Evolutionary conservation across 192 early-diverging fungal genomes (phyloP).

Genomic region (Coemansia sp.): DNA sequence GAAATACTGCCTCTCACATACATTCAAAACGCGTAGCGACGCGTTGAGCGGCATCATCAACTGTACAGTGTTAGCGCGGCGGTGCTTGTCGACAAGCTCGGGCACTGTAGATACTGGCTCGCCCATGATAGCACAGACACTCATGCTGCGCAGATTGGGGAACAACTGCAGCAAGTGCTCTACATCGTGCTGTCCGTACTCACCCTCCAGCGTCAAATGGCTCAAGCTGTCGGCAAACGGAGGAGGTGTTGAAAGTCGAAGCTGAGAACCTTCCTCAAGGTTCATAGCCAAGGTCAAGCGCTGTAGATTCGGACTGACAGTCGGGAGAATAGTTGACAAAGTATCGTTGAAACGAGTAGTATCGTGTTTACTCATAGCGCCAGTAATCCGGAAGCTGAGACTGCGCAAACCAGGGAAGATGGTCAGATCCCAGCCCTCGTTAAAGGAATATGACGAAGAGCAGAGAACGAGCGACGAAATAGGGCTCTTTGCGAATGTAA

Average conservation of each 20-base stretch:
- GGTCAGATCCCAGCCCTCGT: neutral
- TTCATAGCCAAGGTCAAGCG: constrained; percentile 5
- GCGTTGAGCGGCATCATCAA: neutral
- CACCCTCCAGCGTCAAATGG: neutral
- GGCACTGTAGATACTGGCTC: neutral
- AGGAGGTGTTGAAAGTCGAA: neutral
- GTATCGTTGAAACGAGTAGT: neutral
- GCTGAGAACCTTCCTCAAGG: neutral
- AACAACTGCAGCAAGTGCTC: constrained; percentile 1
- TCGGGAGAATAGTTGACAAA: neutral
- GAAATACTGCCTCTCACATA: neutral
- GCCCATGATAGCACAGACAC: neutral
- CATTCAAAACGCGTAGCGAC: neutral
- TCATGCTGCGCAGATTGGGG: neutral
- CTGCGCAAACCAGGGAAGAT: neutral
- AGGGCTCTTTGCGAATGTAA: constrained; percentile 8
- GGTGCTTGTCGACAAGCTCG: neutral
- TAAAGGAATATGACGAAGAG: constrained; percentile 1
- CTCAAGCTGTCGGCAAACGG: constrained; percentile 1
- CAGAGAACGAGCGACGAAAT: constrained; percentile 6
- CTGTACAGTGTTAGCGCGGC: neutral
- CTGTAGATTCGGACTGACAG: neutral
- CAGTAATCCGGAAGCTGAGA: constrained; percentile 7
- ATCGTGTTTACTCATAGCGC: neutral
- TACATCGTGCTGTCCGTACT: neutral